These are phyloP conservation scores for Monosporascus sp. DNA, from an alignment of 2,329 filamentous ascomycete genomes.

Conservation along the genomic window DNA sequence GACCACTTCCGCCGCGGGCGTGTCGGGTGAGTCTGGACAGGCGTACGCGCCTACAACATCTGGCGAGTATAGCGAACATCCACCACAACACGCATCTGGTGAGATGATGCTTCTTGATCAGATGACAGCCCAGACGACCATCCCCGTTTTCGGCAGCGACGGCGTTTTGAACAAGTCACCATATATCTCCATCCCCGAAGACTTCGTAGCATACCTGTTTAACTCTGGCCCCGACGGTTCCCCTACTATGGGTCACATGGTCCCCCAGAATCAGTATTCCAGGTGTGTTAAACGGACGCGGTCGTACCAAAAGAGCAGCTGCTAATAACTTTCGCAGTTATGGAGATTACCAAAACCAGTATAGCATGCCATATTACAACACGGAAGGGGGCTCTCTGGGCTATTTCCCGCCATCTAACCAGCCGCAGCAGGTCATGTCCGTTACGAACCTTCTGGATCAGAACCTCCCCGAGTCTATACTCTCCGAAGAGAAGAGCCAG, in stretches of 20 bases:
- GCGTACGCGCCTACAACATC: constrained; percentile 33
- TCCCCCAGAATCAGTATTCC: constrained; percentile 39
- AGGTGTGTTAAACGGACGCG: constrained; percentile 37
- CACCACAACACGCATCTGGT: constrained; percentile 36
- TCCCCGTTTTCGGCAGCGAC: constrained; percentile 84
- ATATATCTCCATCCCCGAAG: constrained; percentile 75
- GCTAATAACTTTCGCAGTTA: constrained; percentile 32
- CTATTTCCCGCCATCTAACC: constrained; percentile 51
- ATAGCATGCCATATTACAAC: constrained; percentile 44
- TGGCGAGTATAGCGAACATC: constrained; percentile 42
- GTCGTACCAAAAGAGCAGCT: neutral
- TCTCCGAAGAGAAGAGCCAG: constrained; percentile 83
- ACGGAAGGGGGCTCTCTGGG: constrained; percentile 43
- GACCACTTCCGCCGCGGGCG: constrained; percentile 31
- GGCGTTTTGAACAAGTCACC: constrained; percentile 76
- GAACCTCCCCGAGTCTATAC: constrained; percentile 68
- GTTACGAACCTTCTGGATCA: constrained; percentile 81
- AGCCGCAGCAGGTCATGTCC: constrained; percentile 77
- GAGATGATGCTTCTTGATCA: constrained; percentile 59
- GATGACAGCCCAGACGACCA: constrained; percentile 60
- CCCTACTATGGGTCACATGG: constrained; percentile 47
- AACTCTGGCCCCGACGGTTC: constrained; percentile 57
- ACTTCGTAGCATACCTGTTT: constrained; percentile 82
- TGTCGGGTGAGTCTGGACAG: constrained; percentile 30
- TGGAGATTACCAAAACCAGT: constrained; percentile 45